Evolutionary conservation across 768 basidiomycete genomes (phyloP).

Genomic region (Serendipita sp.): DNA sequence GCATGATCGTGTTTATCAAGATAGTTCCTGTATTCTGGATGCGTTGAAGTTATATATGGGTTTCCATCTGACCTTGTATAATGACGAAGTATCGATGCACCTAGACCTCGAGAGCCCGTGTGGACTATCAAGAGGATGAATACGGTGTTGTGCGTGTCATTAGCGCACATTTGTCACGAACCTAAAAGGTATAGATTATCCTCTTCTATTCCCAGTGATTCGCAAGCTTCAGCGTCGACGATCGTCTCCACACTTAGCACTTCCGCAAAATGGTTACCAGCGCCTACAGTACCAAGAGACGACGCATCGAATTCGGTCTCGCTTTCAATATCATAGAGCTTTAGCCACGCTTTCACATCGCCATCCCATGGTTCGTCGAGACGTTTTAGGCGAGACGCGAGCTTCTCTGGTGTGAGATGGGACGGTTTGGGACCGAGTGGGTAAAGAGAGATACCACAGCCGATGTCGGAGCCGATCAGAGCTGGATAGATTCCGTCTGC

Average conservation of each 20-base stretch:
- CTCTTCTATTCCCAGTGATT: constrained; percentile 15
- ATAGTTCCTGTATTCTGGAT: constrained; percentile 18
- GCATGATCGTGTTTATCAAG: constrained; percentile 23
- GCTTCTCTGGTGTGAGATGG: constrained; percentile 18
- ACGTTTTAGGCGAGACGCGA: constrained; percentile 19
- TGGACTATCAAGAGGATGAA: constrained; percentile 16
- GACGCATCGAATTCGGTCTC: constrained; percentile 17
- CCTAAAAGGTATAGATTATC: constrained; percentile 20
- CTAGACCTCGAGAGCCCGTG: constrained; percentile 24
- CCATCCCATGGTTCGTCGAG: constrained; percentile 26
- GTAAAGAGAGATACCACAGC: constrained; percentile 25
- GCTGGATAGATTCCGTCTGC: constrained; percentile 25
- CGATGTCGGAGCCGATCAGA: constrained; percentile 25
- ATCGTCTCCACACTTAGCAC: constrained; percentile 21
- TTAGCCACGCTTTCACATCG: constrained; percentile 20
- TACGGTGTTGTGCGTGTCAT: background rate
- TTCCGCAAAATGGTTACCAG: constrained; percentile 26
- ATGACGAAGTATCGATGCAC: constrained; percentile 18
- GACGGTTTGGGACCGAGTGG: background rate
- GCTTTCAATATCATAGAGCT: constrained; percentile 19
- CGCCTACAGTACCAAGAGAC: constrained; percentile 23
- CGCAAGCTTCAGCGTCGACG: constrained; percentile 16
- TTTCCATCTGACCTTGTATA: constrained; percentile 18
- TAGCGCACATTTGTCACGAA: constrained; percentile 7
- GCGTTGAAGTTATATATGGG: constrained; percentile 20